Base-by-base conservation (phyloP, 23 red algal genomes). In the Gracilaria gracilis region DNA sequence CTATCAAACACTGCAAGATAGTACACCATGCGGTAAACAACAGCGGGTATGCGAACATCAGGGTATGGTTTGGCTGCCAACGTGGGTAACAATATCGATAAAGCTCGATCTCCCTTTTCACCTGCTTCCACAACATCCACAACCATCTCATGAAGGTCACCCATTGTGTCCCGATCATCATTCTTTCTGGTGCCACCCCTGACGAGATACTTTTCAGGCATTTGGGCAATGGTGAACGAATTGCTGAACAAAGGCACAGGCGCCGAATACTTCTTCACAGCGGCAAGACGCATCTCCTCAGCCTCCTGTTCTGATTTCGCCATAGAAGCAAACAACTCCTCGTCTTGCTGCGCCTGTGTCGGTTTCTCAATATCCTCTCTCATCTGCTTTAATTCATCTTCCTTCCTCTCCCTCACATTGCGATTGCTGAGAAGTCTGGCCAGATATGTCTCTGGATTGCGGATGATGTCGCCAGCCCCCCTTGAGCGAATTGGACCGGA, bases 241-340 rank as follows among this genome's bases (percentile, higher is more conserved):
- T 76, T 89, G 42, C 38, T 36, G 21, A 89, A 89, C 17, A 89
- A 35, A 27, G 85, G 72, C 12, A 89, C 24, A 53, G 85, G 85
- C 2, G 70, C 85, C 23, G 85, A 89, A 24, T 78, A 89, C 33
- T 89, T 89, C 13, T 80, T 49, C 15, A 55, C 7, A 8, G 48
- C 48, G 6, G 67, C 74, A 36, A 78, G 27, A 38, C 55, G 31
- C 35, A 32, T 57, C 29, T 61, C 42, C n/a, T 78, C 70, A 31
- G 40, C 51, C 59, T 79, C 53, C 17, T 89, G 32, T 67, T 89
- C 71, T 0, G 67, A 67, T 31, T 50, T 64, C 38, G 85, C 85
- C 44, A 89, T 79, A 12, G 31, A 33, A n/a, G 42, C 53, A 53
- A 89, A 77, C 38, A 71, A 46, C 57, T 89, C 72, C 51, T 65